Percentiles rank a stretch among this genome's conserved stretches.
phyloP scores from a whole-genome alignment of 768 basidiomycete species.

The Panaeolus cyanescens region DNA sequence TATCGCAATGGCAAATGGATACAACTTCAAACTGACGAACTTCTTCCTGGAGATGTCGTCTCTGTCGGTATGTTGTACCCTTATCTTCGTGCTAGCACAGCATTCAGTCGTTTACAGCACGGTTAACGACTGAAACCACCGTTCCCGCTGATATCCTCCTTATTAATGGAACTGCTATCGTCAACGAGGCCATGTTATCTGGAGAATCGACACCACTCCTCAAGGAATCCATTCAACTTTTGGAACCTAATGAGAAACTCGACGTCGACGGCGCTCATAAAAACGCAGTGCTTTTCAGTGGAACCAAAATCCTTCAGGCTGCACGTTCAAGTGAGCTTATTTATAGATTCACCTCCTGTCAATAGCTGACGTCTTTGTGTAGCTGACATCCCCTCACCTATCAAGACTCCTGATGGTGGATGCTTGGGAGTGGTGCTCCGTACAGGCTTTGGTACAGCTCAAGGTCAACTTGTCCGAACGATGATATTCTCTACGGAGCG shows the following conservation, averaged over 20 bases:
- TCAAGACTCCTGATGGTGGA: constrained; percentile 86
- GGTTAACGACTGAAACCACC: constrained; percentile 76
- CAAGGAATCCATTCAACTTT: constrained; percentile 91
- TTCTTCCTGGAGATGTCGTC: constrained; percentile 92
- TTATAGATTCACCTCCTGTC: neutral
- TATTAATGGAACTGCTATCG: constrained; percentile 91
- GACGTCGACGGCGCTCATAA: constrained; percentile 89
- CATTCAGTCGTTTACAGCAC: constrained; percentile 42
- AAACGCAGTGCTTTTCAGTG: constrained; percentile 89
- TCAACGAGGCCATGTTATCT: constrained; percentile 99
- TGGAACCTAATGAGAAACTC: constrained; percentile 71
- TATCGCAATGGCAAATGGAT: constrained; percentile 82
- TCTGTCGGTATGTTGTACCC: constrained; percentile 55
- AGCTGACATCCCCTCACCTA: constrained; percentile 41
- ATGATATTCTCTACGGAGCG: constrained; percentile 99
- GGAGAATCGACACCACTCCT: constrained; percentile 97
- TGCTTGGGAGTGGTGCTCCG: constrained; percentile 91
- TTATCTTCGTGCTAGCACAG: neutral
- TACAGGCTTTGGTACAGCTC: constrained; percentile 96
- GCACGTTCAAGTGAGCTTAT: constrained; percentile 45
- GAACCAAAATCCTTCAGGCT: constrained; percentile 95
- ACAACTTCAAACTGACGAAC: constrained; percentile 78
- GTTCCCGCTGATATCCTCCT: constrained; percentile 94
- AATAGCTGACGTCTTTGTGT: constrained; percentile 6
- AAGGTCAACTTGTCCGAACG: constrained; percentile 95